Base-by-base conservation (phyloP, 148 eudicot species). In the Chenopodium formosanum region DNA sequence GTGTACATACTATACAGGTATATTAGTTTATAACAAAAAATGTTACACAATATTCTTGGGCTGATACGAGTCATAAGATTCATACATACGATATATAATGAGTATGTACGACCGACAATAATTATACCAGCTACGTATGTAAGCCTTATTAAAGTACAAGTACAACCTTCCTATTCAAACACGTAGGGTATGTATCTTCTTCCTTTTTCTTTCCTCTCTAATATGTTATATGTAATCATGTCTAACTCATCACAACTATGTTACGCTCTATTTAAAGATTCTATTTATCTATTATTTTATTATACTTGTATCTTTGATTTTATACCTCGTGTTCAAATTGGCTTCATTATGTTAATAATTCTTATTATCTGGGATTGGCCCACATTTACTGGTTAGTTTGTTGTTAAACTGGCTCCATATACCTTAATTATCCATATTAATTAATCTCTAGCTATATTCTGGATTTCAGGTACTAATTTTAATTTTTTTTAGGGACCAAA, bases 281-380 rank as follows among this genome's bases (percentile, higher is more conserved):
- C 7, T 5, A n/a, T n/a, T n/a, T n/a, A n/a, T n/a, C n/a, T n/a
- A 40, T 44, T 1, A 75, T 60, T 29, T 83, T 79, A 56, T 77
- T 64, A 25, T 81, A 80, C 75, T 78, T 66, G 22, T 22, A 70
- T 73, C 27, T 81, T 47, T 44, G 25, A 48, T 32, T 63, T 77
- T 70, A 65, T 37, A 67, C 52, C 82, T 84, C 84, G 86, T 84
- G 86, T 84, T 84, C 84, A 84, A 72, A 84, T 40, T 81, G 65
- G 34, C 63, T 58, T 58, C 17, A 19, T 58, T 50, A 50, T 50
- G 12, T 48, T 48, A 12, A 1, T 52, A 12, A 52, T 52, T 52
- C 56, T 52, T 1, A 52, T 52, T 14, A 52, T 10, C 40, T 40
- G 8, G 7, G 14, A 12, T 6, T 75, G 65, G 60, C 20, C 66